Percentiles rank a stretch among this genome's conserved stretches.
Evolutionary conservation across 345 rosid species (phyloP).

Genomic region (Citrus glauca): DNA sequence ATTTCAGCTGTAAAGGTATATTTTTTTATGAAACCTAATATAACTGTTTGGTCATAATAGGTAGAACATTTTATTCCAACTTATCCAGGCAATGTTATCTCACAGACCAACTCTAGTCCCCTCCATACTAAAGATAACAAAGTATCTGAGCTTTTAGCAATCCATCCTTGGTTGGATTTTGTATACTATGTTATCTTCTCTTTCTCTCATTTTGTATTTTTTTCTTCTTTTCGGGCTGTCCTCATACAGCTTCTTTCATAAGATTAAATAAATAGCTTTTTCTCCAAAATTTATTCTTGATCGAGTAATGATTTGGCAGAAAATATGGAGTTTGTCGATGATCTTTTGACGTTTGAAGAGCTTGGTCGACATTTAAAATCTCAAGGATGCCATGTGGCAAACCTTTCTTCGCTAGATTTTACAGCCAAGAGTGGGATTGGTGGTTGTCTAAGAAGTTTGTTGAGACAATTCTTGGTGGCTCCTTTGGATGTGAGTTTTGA

Average conservation of each 20-base stretch:
- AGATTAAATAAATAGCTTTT: neutral
- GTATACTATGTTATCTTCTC: neutral
- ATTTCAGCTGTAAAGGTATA: neutral
- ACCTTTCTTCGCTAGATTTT: conserved; percentile 83
- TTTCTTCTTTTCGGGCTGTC: neutral
- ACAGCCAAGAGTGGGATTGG: conserved; percentile 66
- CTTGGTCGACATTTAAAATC: conserved; percentile 65
- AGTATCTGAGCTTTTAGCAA: neutral
- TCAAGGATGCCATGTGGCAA: conserved; percentile 80
- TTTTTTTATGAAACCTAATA: neutral
- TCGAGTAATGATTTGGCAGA: conserved; percentile 41
- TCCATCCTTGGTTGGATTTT: neutral
- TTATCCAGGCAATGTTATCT: neutral
- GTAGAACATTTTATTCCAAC: neutral
- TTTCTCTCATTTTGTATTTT: too few species aligned
- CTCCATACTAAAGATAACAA: neutral
- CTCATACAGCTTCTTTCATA: neutral
- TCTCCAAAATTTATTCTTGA: conserved; percentile 3
- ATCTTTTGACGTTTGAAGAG: conserved; percentile 74
- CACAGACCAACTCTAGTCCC: neutral
- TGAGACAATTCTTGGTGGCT: conserved; percentile 66
- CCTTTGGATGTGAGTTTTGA: conserved; percentile 64
- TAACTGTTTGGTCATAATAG: neutral
- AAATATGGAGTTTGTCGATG: conserved; percentile 95
- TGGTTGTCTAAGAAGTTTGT: conserved; percentile 73